Conservation (phyloP, 257 asterid species). For the Handroanthus guayacan region DNA sequence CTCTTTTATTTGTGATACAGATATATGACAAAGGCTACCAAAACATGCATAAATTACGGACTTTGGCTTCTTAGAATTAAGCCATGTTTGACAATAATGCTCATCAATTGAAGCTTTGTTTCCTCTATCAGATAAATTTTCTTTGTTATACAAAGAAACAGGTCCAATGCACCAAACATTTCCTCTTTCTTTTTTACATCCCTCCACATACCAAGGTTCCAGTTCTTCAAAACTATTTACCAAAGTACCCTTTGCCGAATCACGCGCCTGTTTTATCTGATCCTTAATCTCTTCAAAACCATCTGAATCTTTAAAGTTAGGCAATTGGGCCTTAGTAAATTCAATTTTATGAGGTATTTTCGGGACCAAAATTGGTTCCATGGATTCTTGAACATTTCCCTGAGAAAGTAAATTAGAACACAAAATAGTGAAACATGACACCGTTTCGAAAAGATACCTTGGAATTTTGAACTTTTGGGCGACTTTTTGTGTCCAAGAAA, state of each 20-base stretch:
- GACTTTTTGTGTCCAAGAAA: constrained; percentile 54
- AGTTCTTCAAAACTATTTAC: constrained; percentile 61
- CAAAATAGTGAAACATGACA: constrained; percentile 60
- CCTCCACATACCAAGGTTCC: constrained; percentile 58
- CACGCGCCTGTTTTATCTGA: constrained; percentile 30
- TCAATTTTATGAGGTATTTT: constrained; percentile 55
- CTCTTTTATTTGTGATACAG: constrained; percentile 42
- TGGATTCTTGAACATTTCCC: constrained; percentile 22
- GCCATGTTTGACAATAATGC: constrained; percentile 39
- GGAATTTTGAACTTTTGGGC: constrained; percentile 50
- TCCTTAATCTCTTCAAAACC: constrained; percentile 27
- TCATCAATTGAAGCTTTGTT: constrained; percentile 34
- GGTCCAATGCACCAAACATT: constrained; percentile 65
- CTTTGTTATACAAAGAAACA: constrained; percentile 47
- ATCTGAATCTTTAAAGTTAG: constrained; percentile 13
- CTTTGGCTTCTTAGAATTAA: constrained; percentile 32
- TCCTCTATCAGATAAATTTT: constrained; percentile 32
- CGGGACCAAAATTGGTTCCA: constrained; percentile 48
- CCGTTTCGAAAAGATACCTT: constrained; percentile 58
- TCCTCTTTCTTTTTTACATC: constrained; percentile 33
- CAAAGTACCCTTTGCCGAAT: constrained; percentile 44
- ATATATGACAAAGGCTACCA: constrained; percentile 46
- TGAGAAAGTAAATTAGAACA: constrained; percentile 40
- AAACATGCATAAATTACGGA: constrained; percentile 48
- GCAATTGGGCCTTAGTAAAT: constrained; percentile 49